Base-by-base conservation (phyloP, 2,329 filamentous ascomycete species). In the Fusarium proliferatum region DNA sequence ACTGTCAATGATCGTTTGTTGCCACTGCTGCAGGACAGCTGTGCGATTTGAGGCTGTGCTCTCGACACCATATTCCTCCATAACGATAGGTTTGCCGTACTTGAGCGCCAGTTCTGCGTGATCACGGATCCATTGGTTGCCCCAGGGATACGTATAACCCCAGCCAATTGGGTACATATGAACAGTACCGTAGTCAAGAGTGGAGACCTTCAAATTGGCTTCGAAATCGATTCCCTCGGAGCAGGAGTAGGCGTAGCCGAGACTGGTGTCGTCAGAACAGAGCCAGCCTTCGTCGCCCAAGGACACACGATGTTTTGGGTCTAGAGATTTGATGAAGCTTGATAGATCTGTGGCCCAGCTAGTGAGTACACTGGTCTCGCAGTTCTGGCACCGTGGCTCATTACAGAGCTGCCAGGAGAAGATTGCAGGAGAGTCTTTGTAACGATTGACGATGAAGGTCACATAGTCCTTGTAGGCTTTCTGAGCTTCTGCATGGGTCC, bases 341-440 rank as follows among this genome's bases (percentile, higher is more conserved):
- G 48, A 61, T 19, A 55, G 12, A 2, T 55, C 30, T 30, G 46
- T 43, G 15, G 58, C 58, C 58, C 38, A 61, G 5, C 2, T 34
- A 3, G 38, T 61, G 8, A 61, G 17, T 3, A 61, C 58, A n/a
- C 48, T 61, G n/a, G 7, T 61, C 1, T 55, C 36, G 48, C 58
- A 43, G 19, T 61, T 61, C n/a, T 61, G 58, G 12, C 58, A 61
- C 5, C 58, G 38, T 30, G 58, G 58, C 10, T 61, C 58, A 11
- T 55, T 61, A 15, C 38, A 61, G 58, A 61, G 58, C n/a, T 61
- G 58, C 58, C 58, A 55, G 13, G 58, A 61, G 33, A 61, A 61
- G 23, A 55, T 55, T 9, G 58, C 58, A 28, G 38, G 38, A 3
- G 58, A 61, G 19, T 61, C 48, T 8, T 55, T 55, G 48, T 61